Percentiles rank a stretch among this genome's conserved stretches.
phyloP scores from a whole-genome alignment of 2,329 filamentous ascomycete genomes.

The Botrytis galanthina region DNA sequence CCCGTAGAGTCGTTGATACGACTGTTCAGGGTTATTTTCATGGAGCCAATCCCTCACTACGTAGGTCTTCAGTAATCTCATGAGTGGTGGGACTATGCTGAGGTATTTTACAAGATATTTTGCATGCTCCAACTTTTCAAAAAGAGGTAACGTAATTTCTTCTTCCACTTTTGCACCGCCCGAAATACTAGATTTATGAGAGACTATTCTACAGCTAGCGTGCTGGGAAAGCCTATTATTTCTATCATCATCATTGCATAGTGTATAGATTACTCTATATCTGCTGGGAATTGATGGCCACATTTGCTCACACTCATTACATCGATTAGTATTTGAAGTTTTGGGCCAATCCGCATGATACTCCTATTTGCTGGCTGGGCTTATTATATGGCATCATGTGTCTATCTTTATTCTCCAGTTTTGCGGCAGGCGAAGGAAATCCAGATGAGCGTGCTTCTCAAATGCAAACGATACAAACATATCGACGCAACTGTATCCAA shows the following conservation, averaged over 20 bases:
- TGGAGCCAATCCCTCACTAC: conserved; percentile 51
- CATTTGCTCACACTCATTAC: background rate
- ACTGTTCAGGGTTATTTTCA: conserved; percentile 54
- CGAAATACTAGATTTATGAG: background rate
- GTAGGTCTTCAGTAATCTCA: conserved; percentile 39
- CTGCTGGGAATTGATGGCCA: background rate
- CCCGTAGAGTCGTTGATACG: conserved; percentile 47
- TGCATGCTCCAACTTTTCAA: conserved; percentile 54
- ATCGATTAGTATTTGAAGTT: conserved; percentile 48
- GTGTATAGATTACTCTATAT: background rate
- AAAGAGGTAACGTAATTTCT: conserved; percentile 39
- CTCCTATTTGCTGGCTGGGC: conserved; percentile 49
- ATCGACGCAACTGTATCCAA: conserved; percentile 51
- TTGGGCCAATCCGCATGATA: conserved; percentile 44
- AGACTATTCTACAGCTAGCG: background rate
- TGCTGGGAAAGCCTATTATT: background rate
- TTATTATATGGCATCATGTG: conserved; percentile 43
- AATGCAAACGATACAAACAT: conserved; percentile 49
- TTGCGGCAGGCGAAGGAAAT: conserved; percentile 46
- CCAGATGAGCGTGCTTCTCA: conserved; percentile 45
- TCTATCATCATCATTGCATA: conserved; percentile 14
- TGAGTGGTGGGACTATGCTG: background rate
- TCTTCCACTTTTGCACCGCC: background rate
- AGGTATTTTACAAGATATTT: conserved; percentile 43
- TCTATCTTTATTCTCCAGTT: conserved; percentile 42